Evolutionary conservation across 2,329 filamentous ascomycete genomes (phyloP), one percentile per base, ranked within the genome.

Genomic region (Aspergillus sp.): DNA sequence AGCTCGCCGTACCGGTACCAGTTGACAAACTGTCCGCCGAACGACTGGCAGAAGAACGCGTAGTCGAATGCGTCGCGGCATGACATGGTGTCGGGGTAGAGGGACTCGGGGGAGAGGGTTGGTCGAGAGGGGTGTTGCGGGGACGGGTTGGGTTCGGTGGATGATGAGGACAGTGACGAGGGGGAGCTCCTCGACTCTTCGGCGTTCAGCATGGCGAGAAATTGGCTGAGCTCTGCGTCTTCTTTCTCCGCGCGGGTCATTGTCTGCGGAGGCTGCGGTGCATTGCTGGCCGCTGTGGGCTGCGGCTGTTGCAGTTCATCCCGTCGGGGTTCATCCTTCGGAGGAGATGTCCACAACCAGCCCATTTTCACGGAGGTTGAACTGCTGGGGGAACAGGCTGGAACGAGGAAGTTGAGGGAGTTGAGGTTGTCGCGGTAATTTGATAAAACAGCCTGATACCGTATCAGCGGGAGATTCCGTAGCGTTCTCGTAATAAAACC

Each of bases 41-140:
- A 69, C 0, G 82, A 86, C 56, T 91, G 84, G 72, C 91, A 98
- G 69, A 89, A 85, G 73, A 89, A 95, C 38, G 89, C 88, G 42
- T 78, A 73, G 66, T 98, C 91, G 65, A 98, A 96, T 47, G 86
- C 82, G 40, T 80, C 72, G 32, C 84, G 81, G 68, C 91, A 96
- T 52, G 82, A 88, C 80, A 96, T 91, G 32, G 72, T 76, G 26
- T 78, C 78, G 0, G 86, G 85, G 40, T 91, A 82, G 31, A 85
- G 69, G 41, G 78, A 75, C 43, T 84, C 76, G 45, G 78, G 73
- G 37, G 82, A 58, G 37, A 70, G 60, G 28, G 58, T 55, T 22
- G 45, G 46, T 22, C 47, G 43, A 11, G 50, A 35, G 35, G 31
- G 30, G 35, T 44, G 39, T 8, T 36, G 29, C 24, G 33, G 10